Conservation (phyloP, 164 flowering plant genomes). For the Umbellularia californica region DNA sequence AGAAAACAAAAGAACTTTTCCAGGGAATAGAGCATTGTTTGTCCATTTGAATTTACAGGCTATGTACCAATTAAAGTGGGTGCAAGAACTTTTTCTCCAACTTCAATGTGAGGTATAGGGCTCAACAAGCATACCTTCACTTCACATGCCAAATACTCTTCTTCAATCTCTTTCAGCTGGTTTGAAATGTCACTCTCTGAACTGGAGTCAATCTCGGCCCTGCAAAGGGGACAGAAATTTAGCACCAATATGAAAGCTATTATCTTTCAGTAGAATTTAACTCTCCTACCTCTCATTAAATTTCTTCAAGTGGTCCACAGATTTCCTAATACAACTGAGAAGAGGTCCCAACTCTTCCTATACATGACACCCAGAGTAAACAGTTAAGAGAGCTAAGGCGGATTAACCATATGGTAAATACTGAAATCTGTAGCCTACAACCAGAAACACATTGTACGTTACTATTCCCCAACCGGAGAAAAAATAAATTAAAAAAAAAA, state of each 20-base stretch:
- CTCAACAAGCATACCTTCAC: constrained; percentile 52
- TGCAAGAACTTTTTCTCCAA: background rate
- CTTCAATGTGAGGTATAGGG: background rate
- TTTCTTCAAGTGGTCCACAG: constrained; percentile 68
- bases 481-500: background rate
- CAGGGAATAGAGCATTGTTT: background rate
- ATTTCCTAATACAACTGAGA: constrained; percentile 49
- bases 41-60: background rate
- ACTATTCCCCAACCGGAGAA: background rate
- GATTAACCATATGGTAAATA: background rate
- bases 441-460: background rate
- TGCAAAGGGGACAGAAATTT: constrained; percentile 19
- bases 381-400: background rate
- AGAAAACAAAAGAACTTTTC: too few relatives aligned
- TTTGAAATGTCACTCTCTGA: constrained; percentile 38
- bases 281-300: constrained; percentile 54
- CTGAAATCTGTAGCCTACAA: background rate
- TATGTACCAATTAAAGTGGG: background rate
- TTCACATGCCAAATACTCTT: constrained; percentile 76
- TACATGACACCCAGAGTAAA: constrained; percentile 6
- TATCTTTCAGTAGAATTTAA: background rate
- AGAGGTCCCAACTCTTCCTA: constrained; percentile 74
- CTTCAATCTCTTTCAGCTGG: constrained; percentile 71
- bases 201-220: constrained; percentile 34
- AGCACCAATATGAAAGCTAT: background rate